Evolutionary conservation across 2,329 filamentous ascomycete species (phyloP).

Genomic region (Fonsecaea monophora): DNA sequence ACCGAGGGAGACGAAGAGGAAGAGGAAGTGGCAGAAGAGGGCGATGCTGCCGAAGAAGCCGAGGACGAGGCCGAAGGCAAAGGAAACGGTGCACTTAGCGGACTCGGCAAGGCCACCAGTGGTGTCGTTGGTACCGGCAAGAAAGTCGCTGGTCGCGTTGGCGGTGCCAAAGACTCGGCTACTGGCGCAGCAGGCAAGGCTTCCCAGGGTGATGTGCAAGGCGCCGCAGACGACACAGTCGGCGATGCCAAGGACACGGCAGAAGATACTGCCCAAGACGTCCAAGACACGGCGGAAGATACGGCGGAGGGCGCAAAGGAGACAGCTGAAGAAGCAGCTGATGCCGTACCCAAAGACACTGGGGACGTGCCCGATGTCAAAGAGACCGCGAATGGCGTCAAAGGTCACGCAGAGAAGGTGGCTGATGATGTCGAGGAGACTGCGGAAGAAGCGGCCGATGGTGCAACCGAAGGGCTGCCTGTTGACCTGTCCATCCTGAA

Average conservation of each 20-base stretch:
- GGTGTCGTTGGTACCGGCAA: slow-evolving; percentile 36
- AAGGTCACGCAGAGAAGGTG: slow-evolving; percentile 53
- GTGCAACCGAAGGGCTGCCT: slow-evolving; percentile 35
- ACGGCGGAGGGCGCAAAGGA: slow-evolving; percentile 27
- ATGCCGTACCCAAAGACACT: slow-evolving; percentile 28
- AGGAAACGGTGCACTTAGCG: slow-evolving; percentile 37
- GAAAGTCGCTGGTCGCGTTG: slow-evolving; percentile 41
- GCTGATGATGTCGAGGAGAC: slow-evolving; percentile 28
- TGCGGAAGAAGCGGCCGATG: slow-evolving; percentile 34
- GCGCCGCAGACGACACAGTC: slow-evolving; percentile 38
- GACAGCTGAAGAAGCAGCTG: slow-evolving; percentile 29
- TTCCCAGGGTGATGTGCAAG: slow-evolving; percentile 36
- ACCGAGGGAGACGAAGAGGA: slow-evolving; percentile 37
- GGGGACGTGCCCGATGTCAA: slow-evolving; percentile 44
- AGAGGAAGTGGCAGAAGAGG: slow-evolving; percentile 51
- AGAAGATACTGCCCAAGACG: slow-evolving; percentile 33
- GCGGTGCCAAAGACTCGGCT: slow-evolving; percentile 38
- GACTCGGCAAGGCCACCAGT: slow-evolving; percentile 31
- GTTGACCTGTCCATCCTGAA: slow-evolving; percentile 48
- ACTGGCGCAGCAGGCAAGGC: slow-evolving; percentile 39
- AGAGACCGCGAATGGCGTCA: slow-evolving; percentile 56
- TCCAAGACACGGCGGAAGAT: slow-evolving; percentile 29
- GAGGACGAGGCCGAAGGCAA: slow-evolving; percentile 42
- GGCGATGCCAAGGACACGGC: slow-evolving; percentile 42
- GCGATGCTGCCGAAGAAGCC: slow-evolving; percentile 53